Evolutionary conservation across 495 filamentous ascomycete genomes (phyloP).

Genomic region (Penicillium fimorum): DNA sequence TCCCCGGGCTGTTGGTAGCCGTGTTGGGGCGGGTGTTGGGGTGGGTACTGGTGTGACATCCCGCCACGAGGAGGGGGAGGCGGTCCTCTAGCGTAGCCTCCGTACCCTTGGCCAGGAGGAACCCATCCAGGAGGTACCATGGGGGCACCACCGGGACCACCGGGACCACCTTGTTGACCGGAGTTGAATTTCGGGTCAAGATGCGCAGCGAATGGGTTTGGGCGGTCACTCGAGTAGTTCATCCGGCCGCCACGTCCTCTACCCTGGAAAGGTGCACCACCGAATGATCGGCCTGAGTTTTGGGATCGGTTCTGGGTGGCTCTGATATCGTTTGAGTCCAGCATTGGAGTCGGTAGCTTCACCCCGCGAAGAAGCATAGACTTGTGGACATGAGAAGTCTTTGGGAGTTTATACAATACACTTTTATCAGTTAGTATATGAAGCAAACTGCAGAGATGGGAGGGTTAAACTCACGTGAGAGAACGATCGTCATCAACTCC

Average conservation of each 20-base stretch:
- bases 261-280: conserved; percentile 59
- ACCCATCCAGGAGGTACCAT: conserved; percentile 41
- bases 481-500: conserved; percentile 79
- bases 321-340: conserved; percentile 72
- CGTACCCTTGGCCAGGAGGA: conserved; percentile 34
- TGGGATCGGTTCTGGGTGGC: conserved; percentile 59
- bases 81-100: conserved; percentile 39
- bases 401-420: conserved; percentile 80
- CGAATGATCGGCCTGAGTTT: conserved; percentile 59
- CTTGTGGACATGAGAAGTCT: conserved; percentile 71
- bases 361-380: conserved; percentile 91
- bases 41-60: conserved; percentile 27
- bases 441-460: conserved; percentile 6
- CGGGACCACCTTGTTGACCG: conserved; percentile 26
- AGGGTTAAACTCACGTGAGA: conserved; percentile 60
- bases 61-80: conserved; percentile 45
- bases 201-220: conserved; percentile 56
- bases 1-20: conserved; percentile 28
- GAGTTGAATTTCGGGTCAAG: conserved; percentile 51
- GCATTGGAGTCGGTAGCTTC: conserved; percentile 62
- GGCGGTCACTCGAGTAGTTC: conserved; percentile 45
- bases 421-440: conserved; percentile 50
- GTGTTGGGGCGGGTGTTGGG: conserved; percentile 28
- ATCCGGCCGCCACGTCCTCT: conserved; percentile 53
- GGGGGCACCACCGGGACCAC: conserved; percentile 27